Evolutionary conservation across 2,329 filamentous ascomycete species (phyloP).

Genomic region (Lachnellula subtilissima): DNA sequence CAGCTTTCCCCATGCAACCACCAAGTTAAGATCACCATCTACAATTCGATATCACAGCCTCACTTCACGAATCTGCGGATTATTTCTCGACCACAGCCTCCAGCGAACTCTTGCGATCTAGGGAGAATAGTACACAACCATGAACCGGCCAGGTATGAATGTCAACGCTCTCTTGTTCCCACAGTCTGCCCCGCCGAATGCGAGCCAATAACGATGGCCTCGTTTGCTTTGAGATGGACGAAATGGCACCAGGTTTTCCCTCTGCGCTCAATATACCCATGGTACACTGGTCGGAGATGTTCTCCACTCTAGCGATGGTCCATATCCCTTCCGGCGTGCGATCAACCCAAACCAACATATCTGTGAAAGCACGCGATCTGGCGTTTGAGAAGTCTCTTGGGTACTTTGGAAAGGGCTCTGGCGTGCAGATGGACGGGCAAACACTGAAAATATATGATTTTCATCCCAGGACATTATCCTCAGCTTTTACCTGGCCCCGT

Average conservation of each 20-base stretch:
- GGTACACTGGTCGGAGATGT: neutral
- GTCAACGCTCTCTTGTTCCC: conserved; percentile 19
- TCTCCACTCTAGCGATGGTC: neutral
- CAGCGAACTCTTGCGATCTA: neutral
- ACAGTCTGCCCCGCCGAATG: conserved; percentile 25
- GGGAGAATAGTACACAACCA: conserved; percentile 12
- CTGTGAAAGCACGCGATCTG: neutral
- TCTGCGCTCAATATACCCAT: neutral
- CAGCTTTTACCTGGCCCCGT: neutral
- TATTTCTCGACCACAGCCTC: neutral
- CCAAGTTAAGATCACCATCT: conserved; percentile 3
- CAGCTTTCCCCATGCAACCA: conserved; percentile 5
- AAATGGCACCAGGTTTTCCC: neutral
- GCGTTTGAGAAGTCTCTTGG: neutral
- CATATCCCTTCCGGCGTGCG: neutral
- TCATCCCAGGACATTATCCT: neutral
- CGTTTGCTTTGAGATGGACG: conserved; percentile 1
- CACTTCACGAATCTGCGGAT: neutral
- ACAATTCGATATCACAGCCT: conserved; percentile 8
- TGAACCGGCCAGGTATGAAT: conserved; percentile 33
- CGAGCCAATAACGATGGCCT: conserved; percentile 1
- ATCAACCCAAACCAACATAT: neutral
- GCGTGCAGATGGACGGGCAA: no score
- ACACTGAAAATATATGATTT: no score
- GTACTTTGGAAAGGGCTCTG: neutral